phyloP scores from a whole-genome alignment of 345 rosid genomes.

The Citropsis articulata region DNA sequence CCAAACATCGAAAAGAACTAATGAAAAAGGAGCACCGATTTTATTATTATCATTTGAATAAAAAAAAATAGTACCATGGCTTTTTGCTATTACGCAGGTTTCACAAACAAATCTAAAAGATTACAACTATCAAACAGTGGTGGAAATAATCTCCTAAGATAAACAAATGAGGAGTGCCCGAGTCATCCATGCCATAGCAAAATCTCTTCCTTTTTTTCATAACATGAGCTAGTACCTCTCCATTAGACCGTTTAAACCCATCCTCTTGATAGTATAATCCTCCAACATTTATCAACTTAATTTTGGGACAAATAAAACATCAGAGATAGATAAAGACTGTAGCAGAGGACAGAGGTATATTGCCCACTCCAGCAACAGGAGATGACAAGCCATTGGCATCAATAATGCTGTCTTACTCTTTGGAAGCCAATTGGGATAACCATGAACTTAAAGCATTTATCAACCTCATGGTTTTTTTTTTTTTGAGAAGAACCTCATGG shows the following conservation, averaged over 20 bases:
- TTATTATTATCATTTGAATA: too few species aligned
- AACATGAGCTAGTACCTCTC: neutral
- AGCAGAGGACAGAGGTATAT: neutral
- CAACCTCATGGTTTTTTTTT: too few species aligned
- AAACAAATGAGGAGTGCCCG: neutral
- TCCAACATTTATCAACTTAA: neutral
- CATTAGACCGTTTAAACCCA: neutral
- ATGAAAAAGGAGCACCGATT: too few species aligned
- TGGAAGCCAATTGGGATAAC: neutral
- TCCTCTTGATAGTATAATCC: neutral
- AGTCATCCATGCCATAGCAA: neutral
- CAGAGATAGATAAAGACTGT: neutral
- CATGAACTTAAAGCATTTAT: neutral
- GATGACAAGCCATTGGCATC: neutral
- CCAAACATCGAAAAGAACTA: neutral
- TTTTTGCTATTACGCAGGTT: neutral
- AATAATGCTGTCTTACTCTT: neutral
- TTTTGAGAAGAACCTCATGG: too few species aligned
- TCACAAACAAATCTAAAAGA: neutral
- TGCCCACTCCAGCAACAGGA: neutral
- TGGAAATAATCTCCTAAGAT: neutral
- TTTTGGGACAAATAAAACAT: constrained; percentile 1
- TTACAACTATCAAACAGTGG: neutral
- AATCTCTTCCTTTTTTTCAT: neutral
- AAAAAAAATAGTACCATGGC: neutral